Evolutionary conservation across 495 filamentous ascomycete genomes (phyloP), one percentile per base, ranked within the genome.

Genomic region (Aeminium ludgeri): DNA sequence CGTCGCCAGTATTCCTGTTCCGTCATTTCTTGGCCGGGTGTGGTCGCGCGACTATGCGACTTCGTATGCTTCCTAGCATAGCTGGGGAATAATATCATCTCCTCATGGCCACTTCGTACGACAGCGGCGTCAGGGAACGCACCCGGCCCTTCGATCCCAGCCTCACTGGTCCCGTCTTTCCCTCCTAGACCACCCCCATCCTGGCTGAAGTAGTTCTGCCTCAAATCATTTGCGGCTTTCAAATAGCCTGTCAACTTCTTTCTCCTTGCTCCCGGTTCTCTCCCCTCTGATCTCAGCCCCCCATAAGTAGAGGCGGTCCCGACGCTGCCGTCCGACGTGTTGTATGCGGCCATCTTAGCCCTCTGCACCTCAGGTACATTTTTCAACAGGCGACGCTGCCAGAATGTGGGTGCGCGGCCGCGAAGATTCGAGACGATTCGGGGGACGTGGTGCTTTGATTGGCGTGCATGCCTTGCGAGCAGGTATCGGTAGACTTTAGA

Each of bases 51-150:
- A 57, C 41, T 55, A 51, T 51, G 52, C 34, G 40, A 54, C 50
- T 67, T 73, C n/a, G 67, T 54, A 58, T 91, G 69, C 51, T 67
- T 68, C 56, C 82, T 66, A 32, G 82, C 80, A 62, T 96, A 91
- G 51, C 82, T 87, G 6, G 89, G 89, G 53, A 95, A 99, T 11
- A 96, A 52, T 10, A 96, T 69, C 74, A 99, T 81, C 63, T 95
- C 82, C 60, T 94, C 87, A 47, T 81, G 73, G 16, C 81, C 86
- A 30, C 72, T 78, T 6, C 74, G 67, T 16, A 79, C 73, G 38
- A 94, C 78, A 10, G 78, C 71, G 13, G 84, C 78, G 48, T 91
- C 77, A 1, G 84, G 82, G 50, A 86, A 94, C 3, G 78, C 68
- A 1, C 76, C 80, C 0, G 80, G 78, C 12, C 34, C 46, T 5